Percentiles rank a stretch among this genome's conserved stretches.
Conservation (phyloP, 2,329 filamentous ascomycete genomes). For the Penicillium corylophilum region DNA sequence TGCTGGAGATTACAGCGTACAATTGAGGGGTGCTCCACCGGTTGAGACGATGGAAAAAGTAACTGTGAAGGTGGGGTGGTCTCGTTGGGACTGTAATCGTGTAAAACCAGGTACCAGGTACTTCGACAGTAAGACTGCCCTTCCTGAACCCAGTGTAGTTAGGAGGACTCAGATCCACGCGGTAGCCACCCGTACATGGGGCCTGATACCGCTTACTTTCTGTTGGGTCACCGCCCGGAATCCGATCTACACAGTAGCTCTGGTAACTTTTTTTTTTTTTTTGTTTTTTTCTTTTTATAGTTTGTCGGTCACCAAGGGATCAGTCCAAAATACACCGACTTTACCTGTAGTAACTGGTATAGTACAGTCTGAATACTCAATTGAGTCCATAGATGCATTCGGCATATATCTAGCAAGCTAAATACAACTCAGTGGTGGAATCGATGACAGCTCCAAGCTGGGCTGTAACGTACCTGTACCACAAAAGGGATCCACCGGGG, state of each 20-base stretch:
- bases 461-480: not conserved
- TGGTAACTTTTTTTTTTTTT: not conserved
- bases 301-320: not conserved
- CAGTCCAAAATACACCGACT: not conserved
- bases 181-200: conserved; percentile 3
- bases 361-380: not conserved
- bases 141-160: not conserved
- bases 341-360: not conserved
- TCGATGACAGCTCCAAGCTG: not conserved
- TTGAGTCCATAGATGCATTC: not conserved
- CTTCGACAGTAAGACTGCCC: no score
- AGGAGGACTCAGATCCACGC: conserved; percentile 5
- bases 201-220: conserved; percentile 3
- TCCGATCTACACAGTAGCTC: conserved; percentile 4
- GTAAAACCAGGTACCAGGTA: conserved; percentile 5
- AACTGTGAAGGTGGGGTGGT: conserved; percentile 8
- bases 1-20: conserved; percentile 31
- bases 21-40: conserved; percentile 22
- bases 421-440: not conserved
- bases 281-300: not conserved
- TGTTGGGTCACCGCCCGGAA: conserved; percentile 14
- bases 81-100: conserved; percentile 13
- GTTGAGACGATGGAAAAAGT: conserved; percentile 17
- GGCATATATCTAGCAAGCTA: not conserved
- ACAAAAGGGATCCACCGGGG: not conserved